Base-by-base conservation (phyloP, 108 stramenopile genomes). In the Fragilaria crotonensis region DNA sequence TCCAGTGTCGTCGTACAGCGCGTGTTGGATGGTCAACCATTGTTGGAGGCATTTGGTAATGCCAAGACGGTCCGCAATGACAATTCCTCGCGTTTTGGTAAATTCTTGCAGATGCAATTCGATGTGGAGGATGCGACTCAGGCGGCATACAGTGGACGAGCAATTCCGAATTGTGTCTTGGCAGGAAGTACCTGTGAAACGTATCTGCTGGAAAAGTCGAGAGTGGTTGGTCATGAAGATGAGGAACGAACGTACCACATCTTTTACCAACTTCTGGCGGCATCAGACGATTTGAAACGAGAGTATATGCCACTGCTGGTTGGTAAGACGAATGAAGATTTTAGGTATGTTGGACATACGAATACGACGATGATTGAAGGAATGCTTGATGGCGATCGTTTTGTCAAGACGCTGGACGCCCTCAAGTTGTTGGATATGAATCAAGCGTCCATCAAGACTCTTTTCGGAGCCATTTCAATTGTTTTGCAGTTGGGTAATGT, bases 241-340 rank as follows among this genome's bases (percentile, higher is more conserved):
- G 73, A 83, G 59, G 97, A 97, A 75, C 56, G 99, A 54, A 99
- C 98, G 32, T 99, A 95, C 72, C 99, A 99, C 69, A 84, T 97
- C 20, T 99, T 99, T 60, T 99, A 99, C 70, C 96, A 98, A 72
- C 62, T 98, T 20, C 68, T 95, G 2, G 88, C 90, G 7, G 94
- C 94, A 19, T 67, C 76, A 17, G 82, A 89, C 5, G 68, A 75
- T 1, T 50, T 50, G 21, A 93, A 89, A 59, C 53, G 61, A 4
- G 52, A 57, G 5, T 72, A 87, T 47, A 89, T 87, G 90, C 79
- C 80, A 28, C 79, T 79, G 1, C 61, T 93, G 30, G 76, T 79
- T 18, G 87, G 85, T 4, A 71, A 81, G 14, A 74, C 68, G 36
- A 70, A 75, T 44, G 81, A 84, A 30, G 76, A 81, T 48, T 93